A percentile compares a stretch with the other conserved stretches of the same genome.
phyloP scores from a whole-genome alignment of 2,329 filamentous ascomycete species.

The Didymella exigua region DNA sequence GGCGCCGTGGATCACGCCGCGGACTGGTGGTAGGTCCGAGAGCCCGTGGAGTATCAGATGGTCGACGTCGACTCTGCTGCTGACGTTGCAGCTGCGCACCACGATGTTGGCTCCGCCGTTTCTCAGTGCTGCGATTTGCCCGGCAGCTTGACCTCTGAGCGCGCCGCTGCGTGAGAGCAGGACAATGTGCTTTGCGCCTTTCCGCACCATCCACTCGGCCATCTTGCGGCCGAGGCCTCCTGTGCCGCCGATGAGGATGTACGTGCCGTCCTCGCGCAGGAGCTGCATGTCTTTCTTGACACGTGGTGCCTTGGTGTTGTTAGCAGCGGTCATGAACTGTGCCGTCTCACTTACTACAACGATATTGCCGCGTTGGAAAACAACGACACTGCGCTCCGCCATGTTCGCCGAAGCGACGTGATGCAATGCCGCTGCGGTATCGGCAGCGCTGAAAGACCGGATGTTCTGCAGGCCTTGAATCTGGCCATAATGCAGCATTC shows the following conservation, averaged over 20 bases:
- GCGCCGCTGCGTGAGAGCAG: conserved; percentile 30
- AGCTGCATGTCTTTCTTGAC: conserved; percentile 10
- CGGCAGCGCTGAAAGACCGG: conserved; percentile 19
- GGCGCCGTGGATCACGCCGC: conserved; percentile 23
- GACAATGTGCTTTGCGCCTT: conserved; percentile 33
- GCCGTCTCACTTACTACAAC: conserved; percentile 24
- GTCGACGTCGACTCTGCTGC: conserved; percentile 21
- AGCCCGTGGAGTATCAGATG: conserved; percentile 8
- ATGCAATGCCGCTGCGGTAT: conserved; percentile 23
- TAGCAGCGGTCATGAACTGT: not conserved
- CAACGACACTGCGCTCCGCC: conserved; percentile 25
- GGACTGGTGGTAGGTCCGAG: conserved; percentile 21
- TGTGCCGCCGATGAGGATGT: conserved; percentile 36
- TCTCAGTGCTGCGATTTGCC: conserved; percentile 22
- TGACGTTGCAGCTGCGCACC: conserved; percentile 25
- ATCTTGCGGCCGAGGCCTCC: conserved; percentile 39
- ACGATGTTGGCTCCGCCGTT: conserved; percentile 21
- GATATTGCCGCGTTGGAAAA: conserved; percentile 23
- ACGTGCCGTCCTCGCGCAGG: conserved; percentile 28
- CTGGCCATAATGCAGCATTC: conserved; percentile 25
- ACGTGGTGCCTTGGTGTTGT: conserved; percentile 17
- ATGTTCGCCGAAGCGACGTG: conserved; percentile 12
- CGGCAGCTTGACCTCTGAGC: conserved; percentile 17
- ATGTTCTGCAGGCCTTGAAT: conserved; percentile 15
- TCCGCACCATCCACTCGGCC: conserved; percentile 31